Conservation (phyloP, 805 yeast species). For the Diddensiella santjacobensis region DNA sequence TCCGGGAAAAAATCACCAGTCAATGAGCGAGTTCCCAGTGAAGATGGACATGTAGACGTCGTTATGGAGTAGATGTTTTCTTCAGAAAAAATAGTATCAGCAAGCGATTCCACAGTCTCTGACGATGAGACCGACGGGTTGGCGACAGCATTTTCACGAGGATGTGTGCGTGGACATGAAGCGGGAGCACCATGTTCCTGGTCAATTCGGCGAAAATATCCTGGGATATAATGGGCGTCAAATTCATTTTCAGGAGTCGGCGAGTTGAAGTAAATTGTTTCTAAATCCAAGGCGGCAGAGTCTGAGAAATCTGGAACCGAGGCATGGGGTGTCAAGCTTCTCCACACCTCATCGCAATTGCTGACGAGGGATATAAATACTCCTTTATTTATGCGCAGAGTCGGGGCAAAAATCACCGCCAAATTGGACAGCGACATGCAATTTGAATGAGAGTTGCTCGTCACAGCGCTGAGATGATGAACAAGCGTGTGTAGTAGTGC, state of each 20-base stretch:
- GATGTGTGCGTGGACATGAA: neutral
- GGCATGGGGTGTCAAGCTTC: slow-evolving; percentile 11
- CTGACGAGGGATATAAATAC: slow-evolving; percentile 26
- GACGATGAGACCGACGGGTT: neutral
- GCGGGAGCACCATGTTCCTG: neutral
- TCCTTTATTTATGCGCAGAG: slow-evolving; percentile 26
- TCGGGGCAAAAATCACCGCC: slow-evolving; percentile 31
- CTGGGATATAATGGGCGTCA: neutral
- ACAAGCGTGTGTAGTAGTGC: slow-evolving; percentile 27
- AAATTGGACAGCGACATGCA: slow-evolving; percentile 30
- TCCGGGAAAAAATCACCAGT: neutral
- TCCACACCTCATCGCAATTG: slow-evolving; percentile 18
- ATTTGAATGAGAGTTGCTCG: slow-evolving; percentile 19
- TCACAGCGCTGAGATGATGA: slow-evolving; percentile 27
- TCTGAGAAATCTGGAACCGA: neutral
- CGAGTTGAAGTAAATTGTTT: neutral
- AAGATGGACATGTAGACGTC: too few species aligned
- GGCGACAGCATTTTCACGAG: neutral
- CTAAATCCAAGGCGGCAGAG: neutral
- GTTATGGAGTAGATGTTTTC: neutral
- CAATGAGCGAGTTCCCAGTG: too few species aligned
- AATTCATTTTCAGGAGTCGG: neutral
- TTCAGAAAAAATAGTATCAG: neutral
- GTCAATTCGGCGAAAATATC: slow-evolving; percentile 5
- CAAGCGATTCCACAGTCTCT: neutral